Percentiles rank a stretch among this genome's conserved stretches.
These are phyloP conservation scores for Naumovozyma baii DNA, from an alignment of 805 yeast genomes.

Conservation along the genomic window DNA sequence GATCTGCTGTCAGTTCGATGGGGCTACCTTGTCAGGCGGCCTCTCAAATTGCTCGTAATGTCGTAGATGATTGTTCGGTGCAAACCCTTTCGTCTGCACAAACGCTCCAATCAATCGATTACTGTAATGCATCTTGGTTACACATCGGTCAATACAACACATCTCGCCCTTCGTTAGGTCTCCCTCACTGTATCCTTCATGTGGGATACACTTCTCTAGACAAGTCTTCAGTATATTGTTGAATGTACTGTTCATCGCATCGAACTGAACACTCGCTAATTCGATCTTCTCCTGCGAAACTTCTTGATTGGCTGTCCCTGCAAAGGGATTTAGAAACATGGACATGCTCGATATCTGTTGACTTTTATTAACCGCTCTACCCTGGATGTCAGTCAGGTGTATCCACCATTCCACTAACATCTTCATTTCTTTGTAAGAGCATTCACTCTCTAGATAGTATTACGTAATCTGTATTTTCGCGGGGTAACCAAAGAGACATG, in stretches of 20 bases:
- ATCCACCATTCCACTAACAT: too few species aligned
- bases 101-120: constrained; percentile 52
- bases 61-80: constrained; percentile 38
- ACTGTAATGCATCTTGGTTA: constrained; percentile 68
- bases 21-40: constrained; percentile 1
- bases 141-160: constrained; percentile 79
- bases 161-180: constrained; percentile 80
- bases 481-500: too few species aligned
- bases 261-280: constrained; percentile 58
- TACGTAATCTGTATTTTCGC: too few species aligned
- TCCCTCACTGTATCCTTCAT: constrained; percentile 71
- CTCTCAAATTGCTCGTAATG: constrained; percentile 12
- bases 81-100: constrained; percentile 36
- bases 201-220: constrained; percentile 63
- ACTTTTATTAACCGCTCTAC: too few species aligned
- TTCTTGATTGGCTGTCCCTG: constrained; percentile 34
- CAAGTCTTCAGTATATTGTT: constrained; percentile 52
- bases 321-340: constrained; percentile 40
- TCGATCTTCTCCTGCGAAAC: constrained; percentile 53
- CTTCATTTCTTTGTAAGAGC: too few species aligned
- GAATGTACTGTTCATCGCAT: constrained; percentile 50
- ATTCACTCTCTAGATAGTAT: too few species aligned
- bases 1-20: background rate
- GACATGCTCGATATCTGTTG: too few species aligned
- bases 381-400: too few species aligned